Conservation (phyloP, 148 eudicot genomes). For the Persicaria maculosa region DNA sequence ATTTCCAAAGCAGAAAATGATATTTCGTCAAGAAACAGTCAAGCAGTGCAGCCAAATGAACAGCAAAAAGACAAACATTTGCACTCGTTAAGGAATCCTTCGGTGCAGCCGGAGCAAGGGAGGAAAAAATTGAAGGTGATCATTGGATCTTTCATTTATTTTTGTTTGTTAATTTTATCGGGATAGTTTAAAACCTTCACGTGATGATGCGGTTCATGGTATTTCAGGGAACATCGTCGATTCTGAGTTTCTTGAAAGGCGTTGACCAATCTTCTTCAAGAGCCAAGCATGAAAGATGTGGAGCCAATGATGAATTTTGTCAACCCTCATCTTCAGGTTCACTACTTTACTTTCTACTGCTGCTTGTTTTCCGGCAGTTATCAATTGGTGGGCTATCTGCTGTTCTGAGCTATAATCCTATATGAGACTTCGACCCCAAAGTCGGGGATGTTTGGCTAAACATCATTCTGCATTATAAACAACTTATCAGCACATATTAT, state of each 20-base stretch:
- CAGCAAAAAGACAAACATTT: constrained; percentile 18
- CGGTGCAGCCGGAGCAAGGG: constrained; percentile 29
- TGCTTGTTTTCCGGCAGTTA: neutral
- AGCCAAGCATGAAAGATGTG: constrained; percentile 23
- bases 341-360: constrained; percentile 24
- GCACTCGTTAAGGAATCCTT: constrained; percentile 13
- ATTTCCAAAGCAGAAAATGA: constrained; percentile 23
- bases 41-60: constrained; percentile 16
- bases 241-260: constrained; percentile 53
- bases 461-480: too few species aligned
- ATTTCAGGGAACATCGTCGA: constrained; percentile 55
- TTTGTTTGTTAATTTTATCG: neutral
- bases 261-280: constrained; percentile 9
- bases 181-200: neutral
- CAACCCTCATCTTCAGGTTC: constrained; percentile 42
- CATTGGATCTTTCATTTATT: constrained; percentile 28
- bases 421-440: neutral
- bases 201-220: constrained; percentile 1
- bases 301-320: constrained; percentile 19
- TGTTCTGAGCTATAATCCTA: neutral
- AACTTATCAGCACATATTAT: too few species aligned
- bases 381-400: neutral
- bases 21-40: constrained; percentile 17
- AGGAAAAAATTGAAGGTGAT: constrained; percentile 29
- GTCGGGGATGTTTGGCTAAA: too few species aligned